Percentiles rank a stretch among this genome's conserved stretches.
These are phyloP conservation scores for Starmera caribaea DNA, from an alignment of 805 yeast species.

Conservation along the genomic window DNA sequence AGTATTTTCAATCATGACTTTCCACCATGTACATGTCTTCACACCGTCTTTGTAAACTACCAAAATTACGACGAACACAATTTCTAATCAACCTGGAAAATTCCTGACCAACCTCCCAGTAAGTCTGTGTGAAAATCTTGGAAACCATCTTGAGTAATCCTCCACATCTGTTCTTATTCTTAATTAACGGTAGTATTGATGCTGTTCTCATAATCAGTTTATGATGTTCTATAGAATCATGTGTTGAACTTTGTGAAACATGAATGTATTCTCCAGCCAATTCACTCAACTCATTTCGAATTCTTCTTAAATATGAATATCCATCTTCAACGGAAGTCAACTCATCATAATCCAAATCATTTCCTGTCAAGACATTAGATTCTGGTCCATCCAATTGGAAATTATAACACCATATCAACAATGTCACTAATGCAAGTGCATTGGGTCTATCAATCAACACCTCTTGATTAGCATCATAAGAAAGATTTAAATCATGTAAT, in stretches of 20 bases:
- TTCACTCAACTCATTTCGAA: conserved; percentile 31
- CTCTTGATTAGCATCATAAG: conserved; percentile 43
- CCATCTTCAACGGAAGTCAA: conserved; percentile 37
- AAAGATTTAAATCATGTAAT: conserved; percentile 29
- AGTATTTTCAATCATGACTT: background rate
- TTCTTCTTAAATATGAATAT: conserved; percentile 37
- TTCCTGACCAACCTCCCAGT: conserved; percentile 52
- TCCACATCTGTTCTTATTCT: conserved; percentile 37
- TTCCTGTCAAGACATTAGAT: conserved; percentile 19
- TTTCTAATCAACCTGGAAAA: conserved; percentile 41
- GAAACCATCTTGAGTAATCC: conserved; percentile 45
- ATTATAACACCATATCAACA: conserved; percentile 42
- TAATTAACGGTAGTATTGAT: conserved; percentile 26
- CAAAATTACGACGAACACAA: conserved; percentile 46
- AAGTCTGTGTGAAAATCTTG: conserved; percentile 27
- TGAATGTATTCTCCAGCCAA: conserved; percentile 22
- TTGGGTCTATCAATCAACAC: conserved; percentile 32
- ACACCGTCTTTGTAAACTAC: conserved; percentile 35
- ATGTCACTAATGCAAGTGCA: conserved; percentile 21
- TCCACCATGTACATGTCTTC: conserved; percentile 35
- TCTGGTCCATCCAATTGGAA: conserved; percentile 41
- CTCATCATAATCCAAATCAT: conserved; percentile 6
- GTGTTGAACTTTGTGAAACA: conserved; percentile 15
- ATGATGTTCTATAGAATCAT: conserved; percentile 29
- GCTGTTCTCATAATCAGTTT: conserved; percentile 32